A percentile compares a stretch with the other conserved stretches of the same genome.
phyloP scores from a whole-genome alignment of 176 grass and related monocot genomes.

The Eragrostis curvula region DNA sequence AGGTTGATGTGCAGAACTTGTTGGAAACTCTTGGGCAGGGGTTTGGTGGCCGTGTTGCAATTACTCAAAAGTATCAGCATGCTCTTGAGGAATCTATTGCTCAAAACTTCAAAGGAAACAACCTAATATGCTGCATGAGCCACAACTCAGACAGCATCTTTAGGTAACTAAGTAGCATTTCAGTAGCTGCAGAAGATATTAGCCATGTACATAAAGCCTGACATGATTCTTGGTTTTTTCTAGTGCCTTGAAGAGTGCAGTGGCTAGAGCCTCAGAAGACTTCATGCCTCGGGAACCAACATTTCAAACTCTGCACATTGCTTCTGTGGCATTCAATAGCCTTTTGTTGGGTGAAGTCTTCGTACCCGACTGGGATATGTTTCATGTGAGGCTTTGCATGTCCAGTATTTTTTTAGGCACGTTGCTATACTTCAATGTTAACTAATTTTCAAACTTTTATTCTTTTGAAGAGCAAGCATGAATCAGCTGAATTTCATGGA shows the following conservation, averaged over 20 bases:
- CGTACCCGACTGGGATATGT: constrained; percentile 75
- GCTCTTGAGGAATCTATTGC: constrained; percentile 64
- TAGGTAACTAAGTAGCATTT: constrained; percentile 43
- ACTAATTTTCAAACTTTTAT: constrained; percentile 18
- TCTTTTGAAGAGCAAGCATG: constrained; percentile 50
- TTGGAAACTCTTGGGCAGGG: constrained; percentile 60
- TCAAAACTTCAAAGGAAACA: constrained; percentile 53
- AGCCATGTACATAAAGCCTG: constrained; percentile 31
- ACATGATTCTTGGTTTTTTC: constrained; percentile 18
- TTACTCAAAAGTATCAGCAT: constrained; percentile 57
- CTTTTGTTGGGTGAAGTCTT: constrained; percentile 62
- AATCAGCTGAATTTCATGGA: constrained; percentile 56
- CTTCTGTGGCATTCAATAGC: constrained; percentile 61
- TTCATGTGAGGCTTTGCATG: constrained; percentile 51
- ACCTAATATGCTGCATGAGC: constrained; percentile 69
- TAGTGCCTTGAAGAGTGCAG: constrained; percentile 56
- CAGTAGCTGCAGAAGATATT: constrained; percentile 2
- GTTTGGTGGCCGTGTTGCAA: constrained; percentile 55
- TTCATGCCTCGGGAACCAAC: constrained; percentile 58
- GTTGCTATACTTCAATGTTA: neutral
- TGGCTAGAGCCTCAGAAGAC: constrained; percentile 68
- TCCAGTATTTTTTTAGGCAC: neutral
- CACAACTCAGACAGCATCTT: constrained; percentile 69
- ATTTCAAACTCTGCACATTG: constrained; percentile 56
- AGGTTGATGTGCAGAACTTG: constrained; percentile 75